Evolutionary conservation across 805 yeast genomes (phyloP).

Genomic region (Scheffersomyces amazonensis): DNA sequence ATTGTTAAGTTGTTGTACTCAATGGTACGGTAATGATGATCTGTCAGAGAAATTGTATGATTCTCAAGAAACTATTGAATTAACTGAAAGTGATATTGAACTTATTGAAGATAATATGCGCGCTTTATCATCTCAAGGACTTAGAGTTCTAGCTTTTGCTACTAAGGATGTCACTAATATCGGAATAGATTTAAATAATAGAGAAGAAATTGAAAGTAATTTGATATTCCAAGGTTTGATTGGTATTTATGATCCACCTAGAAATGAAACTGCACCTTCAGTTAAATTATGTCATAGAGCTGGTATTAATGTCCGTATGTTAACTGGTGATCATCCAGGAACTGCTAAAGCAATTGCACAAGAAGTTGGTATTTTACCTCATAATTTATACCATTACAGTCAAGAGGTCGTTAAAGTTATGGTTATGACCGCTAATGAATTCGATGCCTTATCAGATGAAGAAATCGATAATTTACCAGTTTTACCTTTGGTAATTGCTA

Average conservation of each 20-base stretch:
- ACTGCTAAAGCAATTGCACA: slow-evolving; percentile 79
- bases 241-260: slow-evolving; percentile 81
- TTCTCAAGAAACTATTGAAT: slow-evolving; percentile 13
- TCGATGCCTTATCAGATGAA: slow-evolving; percentile 28
- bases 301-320: slow-evolving; percentile 77
- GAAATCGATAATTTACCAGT: slow-evolving; percentile 35
- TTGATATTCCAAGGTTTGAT: slow-evolving; percentile 64
- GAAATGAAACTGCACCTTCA: slow-evolving; percentile 63
- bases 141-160: slow-evolving; percentile 74
- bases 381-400: slow-evolving; percentile 31
- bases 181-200: slow-evolving; percentile 17
- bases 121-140: slow-evolving; percentile 59
- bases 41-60: slow-evolving; percentile 19
- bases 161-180: slow-evolving; percentile 26
- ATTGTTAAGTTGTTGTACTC: slow-evolving; percentile 51
- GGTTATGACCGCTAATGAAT: slow-evolving; percentile 38
- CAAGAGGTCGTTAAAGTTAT: slow-evolving; percentile 31
- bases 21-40: slow-evolving; percentile 44
- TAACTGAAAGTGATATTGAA: slow-evolving; percentile 39
- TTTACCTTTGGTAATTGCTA: slow-evolving; percentile 37
- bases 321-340: slow-evolving; percentile 78
- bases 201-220: slow-evolving; percentile 46
- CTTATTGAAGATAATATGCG: slow-evolving; percentile 55
- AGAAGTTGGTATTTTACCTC: slow-evolving; percentile 75
- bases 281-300: slow-evolving; percentile 69